Base-by-base conservation (phyloP, 306 rosid genomes). In the Sechiopsis laciniata region DNA sequence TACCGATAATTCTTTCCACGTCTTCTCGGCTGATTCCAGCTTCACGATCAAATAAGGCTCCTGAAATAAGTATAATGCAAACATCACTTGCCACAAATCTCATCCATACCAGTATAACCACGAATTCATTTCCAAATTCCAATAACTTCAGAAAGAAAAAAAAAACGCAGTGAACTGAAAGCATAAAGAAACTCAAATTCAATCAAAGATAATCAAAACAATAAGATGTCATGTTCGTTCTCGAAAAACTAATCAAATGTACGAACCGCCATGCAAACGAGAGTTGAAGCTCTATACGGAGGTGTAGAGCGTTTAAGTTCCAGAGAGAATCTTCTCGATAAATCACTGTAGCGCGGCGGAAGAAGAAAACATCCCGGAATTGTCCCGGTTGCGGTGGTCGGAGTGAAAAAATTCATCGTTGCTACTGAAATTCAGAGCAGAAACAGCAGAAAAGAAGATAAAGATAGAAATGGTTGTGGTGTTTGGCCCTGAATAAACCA, bases 1-100 rank as follows among this genome's bases (percentile, higher is more conserved):
- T 84, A 94, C 99, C 88, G 97, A 91, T 82, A 94, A 81, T 6
- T 94, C 99, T 76, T 86, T 86, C 99, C 99, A 94, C 3, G 96
- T 94, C 68, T 91, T 94, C 91, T 91, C 92, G 0, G 99, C 95
- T 12, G 99, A 94, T 14, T 94, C 92, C 57, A 94, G 89, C 87
- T 94, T 94, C 61, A 83, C 78, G 66, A 91, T 86, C 78, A 94
- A 76, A 85, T 88, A 85, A 37, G 99, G 99, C 78, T 88, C 97
- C 98, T 93, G 79, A 20, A 80, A 81, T 54, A 80, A 74, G 29
- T 26, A 76, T 7, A 61, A 26, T 26, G 2, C 10, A 55, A 74
- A 46, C 7, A 65, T 14, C 13, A 42, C 5, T 35, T 22, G 9
- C 16, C 19, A 71, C 17, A 42, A 70, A 63, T 29, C 55, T 10